Evolutionary conservation across 257 asterid species (phyloP).

Genomic region (Ilex asprella): DNA sequence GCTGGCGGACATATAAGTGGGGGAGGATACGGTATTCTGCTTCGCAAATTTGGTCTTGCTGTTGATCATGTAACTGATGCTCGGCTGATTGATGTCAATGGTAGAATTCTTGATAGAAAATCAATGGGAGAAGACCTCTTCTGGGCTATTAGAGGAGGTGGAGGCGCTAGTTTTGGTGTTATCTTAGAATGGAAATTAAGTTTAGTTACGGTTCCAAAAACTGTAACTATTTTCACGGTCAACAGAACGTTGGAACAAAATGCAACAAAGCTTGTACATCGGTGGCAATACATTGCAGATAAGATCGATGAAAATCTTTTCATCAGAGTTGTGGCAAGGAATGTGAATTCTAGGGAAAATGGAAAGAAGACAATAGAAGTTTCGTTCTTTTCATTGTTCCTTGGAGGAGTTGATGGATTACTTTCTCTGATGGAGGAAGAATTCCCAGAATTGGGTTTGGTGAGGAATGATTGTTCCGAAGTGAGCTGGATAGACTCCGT

Average conservation of each 20-base stretch:
- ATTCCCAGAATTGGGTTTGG: background rate
- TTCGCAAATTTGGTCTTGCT: no score
- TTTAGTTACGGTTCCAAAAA: background rate
- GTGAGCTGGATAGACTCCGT: background rate
- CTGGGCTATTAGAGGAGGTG: no score
- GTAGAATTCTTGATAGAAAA: no score
- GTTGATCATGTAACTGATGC: no score
- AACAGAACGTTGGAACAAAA: background rate
- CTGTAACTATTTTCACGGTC: no score
- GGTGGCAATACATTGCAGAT: no score
- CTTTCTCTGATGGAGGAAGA: background rate
- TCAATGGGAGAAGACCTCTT: no score
- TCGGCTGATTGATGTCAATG: background rate
- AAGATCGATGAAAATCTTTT: background rate
- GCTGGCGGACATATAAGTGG: no score
- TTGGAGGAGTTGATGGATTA: background rate
- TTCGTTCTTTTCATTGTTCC: background rate
- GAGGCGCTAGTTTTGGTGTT: no score
- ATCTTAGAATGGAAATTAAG: background rate
- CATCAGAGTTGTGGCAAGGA: background rate
- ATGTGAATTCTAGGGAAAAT: background rate
- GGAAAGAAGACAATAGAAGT: background rate
- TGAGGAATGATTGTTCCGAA: background rate
- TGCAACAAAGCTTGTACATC: no score
- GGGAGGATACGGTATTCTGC: no score